Conservation (phyloP, 2,329 filamentous ascomycete genomes). For the Neopestalotiopsis sp. region DNA sequence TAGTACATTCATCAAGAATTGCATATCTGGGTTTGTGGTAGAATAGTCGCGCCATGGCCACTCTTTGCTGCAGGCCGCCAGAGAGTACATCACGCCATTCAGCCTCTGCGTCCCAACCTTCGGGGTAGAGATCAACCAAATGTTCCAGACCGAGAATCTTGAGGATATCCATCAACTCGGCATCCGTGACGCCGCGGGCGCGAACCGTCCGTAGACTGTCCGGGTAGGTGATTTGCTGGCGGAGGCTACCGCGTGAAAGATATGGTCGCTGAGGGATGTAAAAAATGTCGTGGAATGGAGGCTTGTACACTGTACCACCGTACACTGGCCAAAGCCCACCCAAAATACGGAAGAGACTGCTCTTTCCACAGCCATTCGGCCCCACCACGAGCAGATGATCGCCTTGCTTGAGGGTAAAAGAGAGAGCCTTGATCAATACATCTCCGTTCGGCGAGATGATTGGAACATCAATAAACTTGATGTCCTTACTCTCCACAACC, state of each 20-base stretch:
- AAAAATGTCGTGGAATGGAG: constrained; percentile 91
- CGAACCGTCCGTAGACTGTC: constrained; percentile 89
- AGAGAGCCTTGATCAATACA: constrained; percentile 83
- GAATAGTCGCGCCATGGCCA: constrained; percentile 95
- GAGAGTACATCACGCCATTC: constrained; percentile 97
- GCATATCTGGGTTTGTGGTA: constrained; percentile 93
- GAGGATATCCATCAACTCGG: constrained; percentile 79
- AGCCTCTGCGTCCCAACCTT: constrained; percentile 90
- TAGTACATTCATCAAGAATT: constrained; percentile 96
- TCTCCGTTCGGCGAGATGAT: constrained; percentile 98
- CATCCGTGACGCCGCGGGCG: constrained; percentile 80
- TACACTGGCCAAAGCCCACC: constrained; percentile 98
- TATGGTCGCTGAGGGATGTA: constrained; percentile 98
- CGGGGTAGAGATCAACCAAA: constrained; percentile 76
- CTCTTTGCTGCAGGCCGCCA: constrained; percentile 90
- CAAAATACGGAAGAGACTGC: constrained; percentile 92
- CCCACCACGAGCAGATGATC: constrained; percentile 95
- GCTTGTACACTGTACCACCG: constrained; percentile 90
- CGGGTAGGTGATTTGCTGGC: constrained; percentile 96
- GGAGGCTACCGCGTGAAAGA: constrained; percentile 86
- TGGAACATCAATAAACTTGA: constrained; percentile 64
- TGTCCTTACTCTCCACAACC: constrained; percentile 73
- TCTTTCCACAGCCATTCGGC: constrained; percentile 97
- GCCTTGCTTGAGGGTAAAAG: constrained; percentile 83
- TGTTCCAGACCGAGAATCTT: constrained; percentile 81